Base-by-base conservation (phyloP, 805 yeast species). In the Kluyveromyces lactis region DNA sequence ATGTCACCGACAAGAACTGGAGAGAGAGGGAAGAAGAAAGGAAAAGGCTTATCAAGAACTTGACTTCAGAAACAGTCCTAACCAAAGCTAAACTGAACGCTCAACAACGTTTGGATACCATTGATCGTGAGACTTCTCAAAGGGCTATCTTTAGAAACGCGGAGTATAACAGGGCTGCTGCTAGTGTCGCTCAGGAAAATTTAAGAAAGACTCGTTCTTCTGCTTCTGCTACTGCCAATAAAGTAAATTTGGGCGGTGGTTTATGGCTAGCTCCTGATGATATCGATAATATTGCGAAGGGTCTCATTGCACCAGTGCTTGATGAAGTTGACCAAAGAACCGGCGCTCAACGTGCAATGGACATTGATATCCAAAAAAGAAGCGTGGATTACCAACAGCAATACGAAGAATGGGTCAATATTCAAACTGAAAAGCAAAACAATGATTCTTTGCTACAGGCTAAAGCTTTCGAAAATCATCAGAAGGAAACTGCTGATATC, bases 161-260 rank as follows among this genome's bases (percentile, higher is more conserved):
- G 13, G 77, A 72, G 33, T 71, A 66, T 55, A 86, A 86, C 64
- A 76, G 77, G 46, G 73, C 73, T 47, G 97, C 96, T 2, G 70
- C 81, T 39, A 78, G 79, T 23, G 64, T 83, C 45, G 96, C 96
- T 2, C 83, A 82, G 56, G 72, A 73, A 45, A 77, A 77, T 51
- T 67, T 73, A 34, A 75, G 73, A 36, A 77, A 75, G 55, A 72
- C 90, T 52, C 54, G 72, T 37, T 54, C 55, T 33, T 49, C 54
- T 36, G 67, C 69, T 45, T 56, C 66, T 45, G 56, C 51, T 37
- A 77, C 79, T 47, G 24, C 34, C 26, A 41, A 33, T 33, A 74
- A 79, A 58, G 67, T 86, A 51, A 71, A 86, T 53, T 64, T 90
- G 46, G 98, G 98, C 44, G 95, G 95, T 46, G 97, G 97, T 2